A percentile compares a stretch with the other conserved stretches of the same genome.
Evolutionary conservation across 495 filamentous ascomycete genomes (phyloP).

Genomic region (Neurospora terricola): DNA sequence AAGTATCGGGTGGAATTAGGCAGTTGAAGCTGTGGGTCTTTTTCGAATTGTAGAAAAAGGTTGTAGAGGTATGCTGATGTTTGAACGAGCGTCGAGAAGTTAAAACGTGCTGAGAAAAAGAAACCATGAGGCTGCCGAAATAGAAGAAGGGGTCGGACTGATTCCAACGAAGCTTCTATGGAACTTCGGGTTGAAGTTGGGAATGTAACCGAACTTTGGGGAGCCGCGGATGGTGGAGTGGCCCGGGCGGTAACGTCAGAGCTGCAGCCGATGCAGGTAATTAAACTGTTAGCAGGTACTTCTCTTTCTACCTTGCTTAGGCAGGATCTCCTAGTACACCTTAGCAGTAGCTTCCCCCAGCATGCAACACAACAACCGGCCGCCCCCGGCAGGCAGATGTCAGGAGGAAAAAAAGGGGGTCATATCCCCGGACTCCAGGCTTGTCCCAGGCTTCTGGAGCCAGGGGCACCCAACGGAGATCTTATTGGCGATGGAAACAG

Average conservation of each 20-base stretch:
- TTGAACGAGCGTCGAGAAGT: background rate
- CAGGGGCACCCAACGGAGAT: background rate
- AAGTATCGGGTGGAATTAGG: background rate
- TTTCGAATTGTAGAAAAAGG: background rate
- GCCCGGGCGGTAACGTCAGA: background rate
- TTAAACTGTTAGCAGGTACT: background rate
- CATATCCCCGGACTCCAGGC: background rate
- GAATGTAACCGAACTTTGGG: background rate
- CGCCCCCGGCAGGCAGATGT: background rate
- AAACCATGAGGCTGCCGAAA: background rate
- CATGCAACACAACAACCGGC: background rate
- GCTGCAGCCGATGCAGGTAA: background rate
- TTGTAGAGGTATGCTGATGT: background rate
- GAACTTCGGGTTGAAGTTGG: background rate
- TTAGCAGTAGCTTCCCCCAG: background rate
- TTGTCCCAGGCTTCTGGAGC: background rate
- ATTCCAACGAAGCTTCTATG: background rate
- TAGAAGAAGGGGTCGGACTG: background rate
- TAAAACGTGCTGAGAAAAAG: background rate
- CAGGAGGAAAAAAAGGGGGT: background rate
- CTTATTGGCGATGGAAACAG: background rate
- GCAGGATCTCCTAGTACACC: background rate
- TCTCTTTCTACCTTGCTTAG: rapidly evolving
- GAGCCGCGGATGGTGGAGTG: background rate
- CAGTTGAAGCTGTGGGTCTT: background rate